Conservation (phyloP, 2,329 filamentous ascomycete genomes). For the Claviceps paspali region DNA sequence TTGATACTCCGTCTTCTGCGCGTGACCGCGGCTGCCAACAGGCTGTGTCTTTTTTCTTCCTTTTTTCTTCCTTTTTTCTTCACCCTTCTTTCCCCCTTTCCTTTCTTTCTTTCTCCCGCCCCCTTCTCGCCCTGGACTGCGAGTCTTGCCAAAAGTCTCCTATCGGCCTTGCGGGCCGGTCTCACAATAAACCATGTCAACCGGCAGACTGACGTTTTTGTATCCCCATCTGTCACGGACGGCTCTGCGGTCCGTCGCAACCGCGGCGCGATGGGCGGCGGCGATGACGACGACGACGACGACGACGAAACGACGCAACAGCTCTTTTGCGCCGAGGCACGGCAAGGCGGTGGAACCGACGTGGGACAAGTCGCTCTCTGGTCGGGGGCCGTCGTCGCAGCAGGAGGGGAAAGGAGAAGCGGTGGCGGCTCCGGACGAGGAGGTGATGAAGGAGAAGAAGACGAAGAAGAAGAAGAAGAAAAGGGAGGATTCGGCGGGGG, state of each 20-base stretch:
- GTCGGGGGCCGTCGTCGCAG: background rate
- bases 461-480: background rate
- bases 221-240: slow-evolving; percentile 50
- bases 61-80: too few species aligned
- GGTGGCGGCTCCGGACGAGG: background rate
- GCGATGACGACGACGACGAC: slow-evolving; percentile 13
- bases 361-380: slow-evolving; percentile 12
- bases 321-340: slow-evolving; percentile 37
- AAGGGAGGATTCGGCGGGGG: background rate
- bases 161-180: too few species aligned
- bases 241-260: background rate
- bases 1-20: too few species aligned
- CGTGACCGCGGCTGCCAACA: too few species aligned
- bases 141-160: background rate
- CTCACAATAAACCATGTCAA: background rate
- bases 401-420: background rate
- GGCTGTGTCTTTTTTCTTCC: too few species aligned
- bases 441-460: too few species aligned
- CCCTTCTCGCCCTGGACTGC: too few species aligned
- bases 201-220: too few species aligned
- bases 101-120: too few species aligned
- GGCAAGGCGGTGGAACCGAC: slow-evolving; percentile 46
- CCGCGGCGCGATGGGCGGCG: slow-evolving; percentile 19
- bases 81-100: too few species aligned
- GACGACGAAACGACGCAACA: slow-evolving; percentile 24